Evolutionary conservation across 805 yeast species (phyloP), one percentile per base, ranked within the genome.

Genomic region (Kodamaea leandrae): DNA sequence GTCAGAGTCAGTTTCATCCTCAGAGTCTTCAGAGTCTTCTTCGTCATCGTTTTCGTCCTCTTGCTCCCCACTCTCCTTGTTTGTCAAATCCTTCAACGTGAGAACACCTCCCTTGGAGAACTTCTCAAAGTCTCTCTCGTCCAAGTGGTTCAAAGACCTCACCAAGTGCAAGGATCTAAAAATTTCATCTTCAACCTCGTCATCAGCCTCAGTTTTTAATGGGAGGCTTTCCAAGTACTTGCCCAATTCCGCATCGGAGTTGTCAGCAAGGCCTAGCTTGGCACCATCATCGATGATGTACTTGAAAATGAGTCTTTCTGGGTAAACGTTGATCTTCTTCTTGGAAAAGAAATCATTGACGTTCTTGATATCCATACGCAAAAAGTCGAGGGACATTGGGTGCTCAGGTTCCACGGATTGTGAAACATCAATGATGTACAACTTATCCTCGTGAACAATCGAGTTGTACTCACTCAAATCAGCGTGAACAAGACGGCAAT

Each of bases 401-500:
- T 93, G 99, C 53, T 89, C 96, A 7, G 96, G 97, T 61, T 93
- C 98, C 17, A 93, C 98, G 27, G 95, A 82, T 61, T 93, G 99
- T 1, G 98, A 90, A 8, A 93, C 99, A 66, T 93, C 99, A 51
- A 93, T 86, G 43, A 93, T 86, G 63, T 85, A 89, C 20, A 93
- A 67, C 56, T 79, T 77, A 24, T 76, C 82, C 6, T 86, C 60
- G 56, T 91, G 97, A 16, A 93, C 86, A 40, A 93, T 84, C 2
- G 89, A 77, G 60, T 93, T 93, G 68, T 93, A 93, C 62, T 93
- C 99, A 46, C 95, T 84, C 57, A 93, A 71, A 72, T 93, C 99
- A 0, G 99, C 99, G 69, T 93, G 99, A 7, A 93, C 95, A 25
- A 93, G 72, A 16, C 89, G 79, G 64, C 99, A 93, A 32, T 78